A percentile compares a stretch with the other conserved stretches of the same genome.
These are phyloP conservation scores for Aphanomyces stellatus DNA, from an alignment of 352 stramenopile genomes.

Conservation along the genomic window DNA sequence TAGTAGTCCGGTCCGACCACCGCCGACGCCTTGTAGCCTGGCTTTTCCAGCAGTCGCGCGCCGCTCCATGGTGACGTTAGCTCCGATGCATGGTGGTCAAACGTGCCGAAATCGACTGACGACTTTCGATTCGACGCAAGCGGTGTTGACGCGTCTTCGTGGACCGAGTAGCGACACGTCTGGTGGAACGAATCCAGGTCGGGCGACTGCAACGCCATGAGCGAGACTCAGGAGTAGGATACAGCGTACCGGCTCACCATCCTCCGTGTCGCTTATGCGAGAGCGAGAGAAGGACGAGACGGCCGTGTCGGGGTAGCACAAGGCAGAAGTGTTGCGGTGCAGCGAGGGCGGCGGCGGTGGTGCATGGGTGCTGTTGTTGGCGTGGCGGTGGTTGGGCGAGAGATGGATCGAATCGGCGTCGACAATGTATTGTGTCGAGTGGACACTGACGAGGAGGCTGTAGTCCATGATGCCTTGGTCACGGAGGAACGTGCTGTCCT, in stretches of 20 bases:
- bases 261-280: too few species aligned
- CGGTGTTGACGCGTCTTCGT: slow-evolving; percentile 27
- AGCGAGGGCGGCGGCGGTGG: neutral
- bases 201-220: slow-evolving; percentile 25
- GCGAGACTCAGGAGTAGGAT: too few species aligned
- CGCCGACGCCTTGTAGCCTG: slow-evolving; percentile 55
- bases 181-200: slow-evolving; percentile 37
- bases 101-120: slow-evolving; percentile 25
- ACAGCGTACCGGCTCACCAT: too few species aligned
- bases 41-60: slow-evolving; percentile 46
- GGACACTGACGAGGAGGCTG: slow-evolving; percentile 74
- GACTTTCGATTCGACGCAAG: slow-evolving; percentile 40
- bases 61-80: slow-evolving; percentile 44
- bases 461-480: slow-evolving; percentile 86
- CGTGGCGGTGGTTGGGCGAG: slow-evolving; percentile 12
- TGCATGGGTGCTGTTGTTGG: too few species aligned
- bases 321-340: neutral
- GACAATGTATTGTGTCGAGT: slow-evolving; percentile 79
- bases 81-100: slow-evolving; percentile 17
- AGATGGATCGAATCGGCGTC: slow-evolving; percentile 42
- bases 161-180: slow-evolving; percentile 63
- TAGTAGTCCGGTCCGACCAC: slow-evolving; percentile 82
- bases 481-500: slow-evolving; percentile 64
- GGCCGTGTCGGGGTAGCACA: too few species aligned
- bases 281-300: too few species aligned